Evolutionary conservation across 306 rosid genomes (phyloP), one percentile per base, ranked within the genome.

Genomic region (Vachellia collinsii): DNA sequence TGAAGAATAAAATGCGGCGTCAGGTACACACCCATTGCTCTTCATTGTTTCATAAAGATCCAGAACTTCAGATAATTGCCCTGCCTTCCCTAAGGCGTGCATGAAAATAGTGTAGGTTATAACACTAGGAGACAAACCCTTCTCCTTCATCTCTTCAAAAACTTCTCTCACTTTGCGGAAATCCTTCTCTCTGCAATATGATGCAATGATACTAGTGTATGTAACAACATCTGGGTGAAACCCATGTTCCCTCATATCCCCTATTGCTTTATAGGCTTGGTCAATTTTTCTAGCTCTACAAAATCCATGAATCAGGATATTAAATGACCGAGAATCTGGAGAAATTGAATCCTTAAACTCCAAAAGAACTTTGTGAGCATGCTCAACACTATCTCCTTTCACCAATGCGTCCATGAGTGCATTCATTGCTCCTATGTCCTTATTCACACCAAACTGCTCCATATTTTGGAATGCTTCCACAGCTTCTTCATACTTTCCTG

Each of bases 291-390:
- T 86, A 25, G 29, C 81, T 87, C 43, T 88, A 69, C 99, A 94
- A 92, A 92, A 93, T 54, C 99, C 96, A 75, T 88, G 86, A n/a
- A 93, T 83, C 89, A 95, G 79, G 79, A 89, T 59, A 85, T 95
- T 94, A 87, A 91, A 90, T 64, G 91, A 82, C 6, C 8, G 34
- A 23, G 70, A 44, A 72, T 79, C 83, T 78, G 85, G 78, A 16
- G 90, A 87, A 58, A 93, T 61, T 1, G 48, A 68, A 53, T 83
- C 78, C 91, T 91, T 87, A 16, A 83, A 86, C 88, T 93, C 92
- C 82, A 80, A 70, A 80, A 85, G 72, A 84, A 84, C 88, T 29
- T 78, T 48, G n/a, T 79, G 82, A 44, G 97, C 97, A 82, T 66
- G 81, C 83, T 95, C 97, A 81, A 91, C 87, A 17, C 94, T 82